Percentiles rank a stretch among this genome's conserved stretches.
Conservation (phyloP, 2,329 filamentous ascomycete species). For the Fusarium gaditjirri region DNA sequence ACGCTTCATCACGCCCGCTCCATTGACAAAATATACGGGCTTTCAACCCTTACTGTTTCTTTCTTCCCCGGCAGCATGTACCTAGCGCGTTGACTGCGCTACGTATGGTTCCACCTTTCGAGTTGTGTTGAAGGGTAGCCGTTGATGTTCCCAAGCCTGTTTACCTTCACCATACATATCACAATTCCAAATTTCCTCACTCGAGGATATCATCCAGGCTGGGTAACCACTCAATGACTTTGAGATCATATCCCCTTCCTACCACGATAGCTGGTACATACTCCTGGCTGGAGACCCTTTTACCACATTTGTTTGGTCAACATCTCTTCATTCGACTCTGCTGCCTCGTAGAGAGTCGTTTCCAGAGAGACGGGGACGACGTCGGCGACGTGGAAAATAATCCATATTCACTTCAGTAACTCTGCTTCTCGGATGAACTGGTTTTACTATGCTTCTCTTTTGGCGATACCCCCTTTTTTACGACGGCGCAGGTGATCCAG, state of each 20-base stretch:
- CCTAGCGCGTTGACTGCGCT: slow-evolving; percentile 46
- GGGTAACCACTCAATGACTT: slow-evolving; percentile 35
- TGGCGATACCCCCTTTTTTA: slow-evolving; percentile 50
- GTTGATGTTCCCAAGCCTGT: slow-evolving; percentile 16
- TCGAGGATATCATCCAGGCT: slow-evolving; percentile 22
- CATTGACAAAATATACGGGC: slow-evolving; percentile 26
- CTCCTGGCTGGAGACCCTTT: slow-evolving; percentile 39
- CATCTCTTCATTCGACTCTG: slow-evolving; percentile 42
- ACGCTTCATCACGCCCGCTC: slow-evolving; percentile 43
- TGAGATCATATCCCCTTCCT: slow-evolving; percentile 38
- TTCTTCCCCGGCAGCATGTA: slow-evolving; percentile 40
- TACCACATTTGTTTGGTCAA: slow-evolving; percentile 37
- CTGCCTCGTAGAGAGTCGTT: slow-evolving; percentile 38
- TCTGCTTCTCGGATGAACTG: slow-evolving; percentile 40
- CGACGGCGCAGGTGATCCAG: slow-evolving; percentile 38
- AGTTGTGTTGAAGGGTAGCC: slow-evolving; percentile 33
- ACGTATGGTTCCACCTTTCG: slow-evolving; percentile 20
- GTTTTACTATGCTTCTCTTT: slow-evolving; percentile 47
- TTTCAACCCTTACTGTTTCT: slow-evolving; percentile 38
- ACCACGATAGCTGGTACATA: slow-evolving; percentile 24
- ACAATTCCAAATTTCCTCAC: not conserved
- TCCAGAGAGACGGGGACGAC: slow-evolving; percentile 40
- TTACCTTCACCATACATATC: not conserved
- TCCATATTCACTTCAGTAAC: slow-evolving; percentile 40
- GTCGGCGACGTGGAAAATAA: slow-evolving; percentile 40